Percentiles rank a stretch among this genome's conserved stretches.
These are phyloP conservation scores for Apiotrichum montevideense DNA, from an alignment of 1,284 basidiomycete genomes.

Conservation along the genomic window DNA sequence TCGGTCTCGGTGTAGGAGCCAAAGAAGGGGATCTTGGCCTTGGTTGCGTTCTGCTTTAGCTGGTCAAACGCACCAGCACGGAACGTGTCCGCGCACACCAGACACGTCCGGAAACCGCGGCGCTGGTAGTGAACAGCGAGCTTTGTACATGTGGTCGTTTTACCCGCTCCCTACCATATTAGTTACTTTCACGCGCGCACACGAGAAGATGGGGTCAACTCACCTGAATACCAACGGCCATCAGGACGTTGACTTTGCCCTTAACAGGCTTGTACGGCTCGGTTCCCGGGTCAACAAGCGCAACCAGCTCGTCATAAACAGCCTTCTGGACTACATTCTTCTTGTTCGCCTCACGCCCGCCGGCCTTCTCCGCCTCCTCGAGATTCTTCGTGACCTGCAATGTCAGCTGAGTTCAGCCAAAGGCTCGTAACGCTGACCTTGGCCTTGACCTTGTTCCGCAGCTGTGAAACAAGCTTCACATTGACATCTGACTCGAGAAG, in stretches of 20 bases:
- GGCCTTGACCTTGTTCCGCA: constrained; percentile 82
- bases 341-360: constrained; percentile 73
- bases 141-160: constrained; percentile 97
- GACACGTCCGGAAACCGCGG: constrained; percentile 93
- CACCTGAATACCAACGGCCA: constrained; percentile 94
- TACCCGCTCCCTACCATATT: constrained; percentile 74
- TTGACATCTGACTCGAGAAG: constrained; percentile 97
- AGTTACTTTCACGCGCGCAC: too few species aligned
- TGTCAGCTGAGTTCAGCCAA: not conserved
- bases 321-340: constrained; percentile 87
- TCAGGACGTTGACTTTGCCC: constrained; percentile 89
- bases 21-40: constrained; percentile 98
- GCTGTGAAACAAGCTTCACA: constrained; percentile 83
- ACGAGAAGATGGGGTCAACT: constrained; percentile 18
- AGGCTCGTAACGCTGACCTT: constrained; percentile 56
- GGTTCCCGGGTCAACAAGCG: constrained; percentile 87
- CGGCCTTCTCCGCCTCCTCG: constrained; percentile 62
- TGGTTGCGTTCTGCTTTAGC: constrained; percentile 82
- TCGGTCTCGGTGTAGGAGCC: constrained; percentile 99
- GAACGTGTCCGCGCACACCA: constrained; percentile 99
- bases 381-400: constrained; percentile 43
- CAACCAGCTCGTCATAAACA: constrained; percentile 93
- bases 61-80: constrained; percentile 99
- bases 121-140: constrained; percentile 96
- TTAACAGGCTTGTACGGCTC: constrained; percentile 96